phyloP scores from a whole-genome alignment of 225 moss, liverwort and hornwort species.

The Marchantia paleacea region DNA sequence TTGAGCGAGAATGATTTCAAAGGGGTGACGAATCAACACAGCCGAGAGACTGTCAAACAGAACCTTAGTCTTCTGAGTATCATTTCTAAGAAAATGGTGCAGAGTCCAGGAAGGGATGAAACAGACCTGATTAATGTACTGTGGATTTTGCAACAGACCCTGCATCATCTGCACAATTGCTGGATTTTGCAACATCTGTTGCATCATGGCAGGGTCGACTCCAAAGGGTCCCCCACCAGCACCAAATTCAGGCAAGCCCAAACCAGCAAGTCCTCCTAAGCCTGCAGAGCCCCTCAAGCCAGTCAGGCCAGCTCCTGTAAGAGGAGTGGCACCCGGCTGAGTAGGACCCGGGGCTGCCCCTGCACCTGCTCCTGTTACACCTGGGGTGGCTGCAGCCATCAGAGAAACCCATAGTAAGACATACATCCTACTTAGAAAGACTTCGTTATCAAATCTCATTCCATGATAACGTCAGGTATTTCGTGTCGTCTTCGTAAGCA shows the following conservation, averaged over 20 bases:
- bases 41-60: no score
- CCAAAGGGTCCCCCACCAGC: slow-evolving; percentile 50
- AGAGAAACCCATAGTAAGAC: neutral
- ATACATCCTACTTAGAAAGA: neutral
- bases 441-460: neutral
- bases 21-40: no score
- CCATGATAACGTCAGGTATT: neutral
- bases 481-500: no score
- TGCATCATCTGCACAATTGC: slow-evolving; percentile 98
- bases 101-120: neutral
- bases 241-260: slow-evolving; percentile 74
- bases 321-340: slow-evolving; percentile 42
- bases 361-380: slow-evolving; percentile 53
- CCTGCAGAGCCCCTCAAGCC: slow-evolving; percentile 49
- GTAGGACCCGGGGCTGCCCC: slow-evolving; percentile 35
- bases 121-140: slow-evolving; percentile 79
- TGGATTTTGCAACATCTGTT: slow-evolving; percentile 98
- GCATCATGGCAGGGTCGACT: slow-evolving; percentile 71
- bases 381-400: slow-evolving; percentile 40
- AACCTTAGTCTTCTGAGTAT: no score
- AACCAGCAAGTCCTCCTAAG: slow-evolving; percentile 63
- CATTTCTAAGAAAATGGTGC: neutral
- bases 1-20: no score
- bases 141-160: slow-evolving; percentile 81
- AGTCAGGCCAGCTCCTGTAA: slow-evolving; percentile 34